Evolutionary conservation across 139 green algal species (phyloP), one percentile per base, ranked within the genome.

Genomic region (Astrephomene gubernaculifera): DNA sequence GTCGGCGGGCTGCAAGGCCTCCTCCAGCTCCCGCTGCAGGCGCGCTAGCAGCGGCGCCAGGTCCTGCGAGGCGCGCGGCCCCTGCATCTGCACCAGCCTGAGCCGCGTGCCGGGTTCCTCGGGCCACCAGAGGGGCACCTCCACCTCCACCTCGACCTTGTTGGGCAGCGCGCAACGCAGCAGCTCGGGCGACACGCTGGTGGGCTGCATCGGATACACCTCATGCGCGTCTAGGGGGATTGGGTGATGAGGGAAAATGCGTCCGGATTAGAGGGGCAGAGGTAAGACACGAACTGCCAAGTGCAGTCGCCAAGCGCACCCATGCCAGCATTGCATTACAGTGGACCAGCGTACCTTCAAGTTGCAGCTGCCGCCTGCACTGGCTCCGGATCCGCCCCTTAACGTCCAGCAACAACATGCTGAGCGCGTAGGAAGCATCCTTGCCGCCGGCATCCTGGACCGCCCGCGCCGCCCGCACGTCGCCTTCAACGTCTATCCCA

Each of bases 131-230:
- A 63, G 43, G 29, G 76, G 76, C 60, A 83, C 76, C 14, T n/a
- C 8, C 27, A 83, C 38, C 76, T 83, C 76, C 39, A 63, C 76
- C 39, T 83, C 76, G n/a, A 83, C 41, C 41, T 63, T 70, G 76
- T 72, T 83, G 31, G 76, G 76, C 76, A 83, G 31, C 60, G 60
- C 76, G 76, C 76, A 83, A 31, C 76, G 76, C 39, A 83, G 39
- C 60, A 83, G 39, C 39, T 61, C 60, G 2, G 76, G 76, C 7
- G 60, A 72, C 3, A 73, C 60, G 60, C 24, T 45, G 1, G 76
- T 83, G 22, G 76, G 39, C 60, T 83, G 76, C n/a, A 83, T 60
- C 60, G 76, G 76, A 41, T 83, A 83, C 17, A 72, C 10, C 49
- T 83, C 57, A 19, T 83, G 43, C 12, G 76, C 76, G 10, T 83